Evolutionary conservation across 1,284 basidiomycete species (phyloP), one percentile per base, ranked within the genome.

Genomic region (Moesziomyces aphidis): DNA sequence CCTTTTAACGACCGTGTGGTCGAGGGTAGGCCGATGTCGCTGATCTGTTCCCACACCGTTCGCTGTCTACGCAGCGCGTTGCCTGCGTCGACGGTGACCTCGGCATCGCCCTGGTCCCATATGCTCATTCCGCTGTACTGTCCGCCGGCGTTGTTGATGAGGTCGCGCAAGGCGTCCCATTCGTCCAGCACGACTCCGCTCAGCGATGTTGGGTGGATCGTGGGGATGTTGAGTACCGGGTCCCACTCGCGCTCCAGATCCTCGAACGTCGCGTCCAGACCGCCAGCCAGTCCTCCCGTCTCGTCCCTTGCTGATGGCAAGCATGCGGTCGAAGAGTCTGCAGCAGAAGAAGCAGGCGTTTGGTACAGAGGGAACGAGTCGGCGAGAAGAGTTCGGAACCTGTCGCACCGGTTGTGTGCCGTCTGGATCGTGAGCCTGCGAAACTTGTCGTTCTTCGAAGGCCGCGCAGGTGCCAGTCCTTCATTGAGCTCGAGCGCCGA

Each of bases 161-260:
- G 52, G 54, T 83, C 81, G 19, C 81, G 53, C 28, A 83, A 50
- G 0, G 78, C 79, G 10, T 83, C 81, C 81, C 81, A 83, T 42
- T 80, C 78, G 26, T 80, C 77, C 24, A 79, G 21, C 24, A 77
- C 66, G 3, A 50, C 23, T 2, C 55, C 56, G 5, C 59, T 47
- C 15, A 75, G 22, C 10, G 55, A 53, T 15, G 73, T 71, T 5
- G 68, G 62, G 24, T 71, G 73, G 23, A 75, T 71, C 23, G 63
- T 75, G 15, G 67, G 71, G 5, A 73, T 72, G 57, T 66, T 61
- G 47, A 58, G 50, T 8, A 31, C 26, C 3, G 65, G 66, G n/a
- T 65, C 70, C 64, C 63, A 69, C 24, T 75, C 73, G 21, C 57
- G 47, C 47, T 68, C 58, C 1, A 68, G 43, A 19, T 72, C 69